Evolutionary conservation across 495 filamentous ascomycete genomes (phyloP).

Genomic region (Pseudotulostoma volvatum): DNA sequence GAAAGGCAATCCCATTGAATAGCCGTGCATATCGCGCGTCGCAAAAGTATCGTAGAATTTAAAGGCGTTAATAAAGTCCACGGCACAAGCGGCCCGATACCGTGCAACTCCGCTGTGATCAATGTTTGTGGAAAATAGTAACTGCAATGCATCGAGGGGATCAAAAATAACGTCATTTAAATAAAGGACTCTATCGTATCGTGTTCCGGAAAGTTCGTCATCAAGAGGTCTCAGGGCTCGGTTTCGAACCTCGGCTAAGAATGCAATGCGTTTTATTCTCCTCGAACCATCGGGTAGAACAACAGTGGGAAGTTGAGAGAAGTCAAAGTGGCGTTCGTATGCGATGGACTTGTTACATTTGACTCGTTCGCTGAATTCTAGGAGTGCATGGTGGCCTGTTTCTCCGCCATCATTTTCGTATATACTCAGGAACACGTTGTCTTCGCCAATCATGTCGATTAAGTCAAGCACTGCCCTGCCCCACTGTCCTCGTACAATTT

Average conservation of each 20-base stretch:
- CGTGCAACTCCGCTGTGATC: conserved; percentile 35
- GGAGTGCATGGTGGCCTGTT: conserved; percentile 27
- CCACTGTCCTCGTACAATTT: conserved; percentile 48
- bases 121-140: conserved; percentile 63
- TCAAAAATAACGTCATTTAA: conserved; percentile 64
- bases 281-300: conserved; percentile 43
- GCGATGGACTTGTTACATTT: conserved; percentile 38
- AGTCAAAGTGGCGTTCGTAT: conserved; percentile 34
- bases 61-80: conserved; percentile 61
- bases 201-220: conserved; percentile 18
- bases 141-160: conserved; percentile 49
- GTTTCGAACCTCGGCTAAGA: conserved; percentile 64
- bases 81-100: conserved; percentile 66
- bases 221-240: conserved; percentile 51
- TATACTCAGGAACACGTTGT: conserved; percentile 34
- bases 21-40: conserved; percentile 57
- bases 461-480: conserved; percentile 43
- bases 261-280: conserved; percentile 55
- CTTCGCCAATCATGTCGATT: conserved; percentile 40
- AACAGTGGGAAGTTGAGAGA: conserved; percentile 36
- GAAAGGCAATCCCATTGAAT: conserved; percentile 50
- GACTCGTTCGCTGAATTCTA: conserved; percentile 23
- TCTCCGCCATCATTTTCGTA: conserved; percentile 59
- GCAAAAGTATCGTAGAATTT: conserved; percentile 78
- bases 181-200: conserved; percentile 55